Percentiles rank a stretch among this genome's conserved stretches.
Evolutionary conservation across 140 eudicot species (phyloP).

Genomic region (Ambrosia hybrid): DNA sequence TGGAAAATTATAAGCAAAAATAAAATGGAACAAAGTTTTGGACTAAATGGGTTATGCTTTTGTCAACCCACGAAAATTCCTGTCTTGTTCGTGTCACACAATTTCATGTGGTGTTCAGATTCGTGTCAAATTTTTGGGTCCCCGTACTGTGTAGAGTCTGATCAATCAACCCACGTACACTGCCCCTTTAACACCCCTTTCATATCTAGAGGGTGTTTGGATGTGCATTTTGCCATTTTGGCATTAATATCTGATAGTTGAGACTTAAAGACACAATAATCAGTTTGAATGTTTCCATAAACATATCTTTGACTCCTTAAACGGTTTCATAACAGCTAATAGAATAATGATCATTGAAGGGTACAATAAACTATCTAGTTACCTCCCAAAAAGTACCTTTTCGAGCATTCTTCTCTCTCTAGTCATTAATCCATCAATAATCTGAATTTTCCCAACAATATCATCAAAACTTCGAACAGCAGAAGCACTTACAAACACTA

Average conservation of each 20-base stretch:
- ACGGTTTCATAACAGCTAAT: too few relatives aligned
- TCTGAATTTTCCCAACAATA: background rate
- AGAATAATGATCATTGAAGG: too few relatives aligned
- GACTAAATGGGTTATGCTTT: too few relatives aligned
- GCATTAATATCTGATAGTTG: background rate
- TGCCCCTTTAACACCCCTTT: background rate
- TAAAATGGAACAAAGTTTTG: too few relatives aligned
- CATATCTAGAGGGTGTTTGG: conserved; percentile 9
- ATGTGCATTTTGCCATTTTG: background rate
- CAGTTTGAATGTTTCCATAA: background rate
- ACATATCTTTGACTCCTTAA: too few relatives aligned
- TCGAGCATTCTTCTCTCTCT: background rate
- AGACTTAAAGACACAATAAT: background rate
- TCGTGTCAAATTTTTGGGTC: background rate
- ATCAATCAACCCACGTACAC: background rate
- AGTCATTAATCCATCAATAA: background rate
- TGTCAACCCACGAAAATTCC: too few relatives aligned
- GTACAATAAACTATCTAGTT: too few relatives aligned
- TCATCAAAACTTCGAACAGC: too few relatives aligned
- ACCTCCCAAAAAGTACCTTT: background rate
- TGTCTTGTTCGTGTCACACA: background rate
- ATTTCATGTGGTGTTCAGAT: background rate
- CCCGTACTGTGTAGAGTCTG: background rate
- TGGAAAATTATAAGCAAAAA: background rate
- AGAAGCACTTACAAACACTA: background rate